Evolutionary conservation across 768 basidiomycete genomes (phyloP).

Genomic region (Rhizopogon sp.): DNA sequence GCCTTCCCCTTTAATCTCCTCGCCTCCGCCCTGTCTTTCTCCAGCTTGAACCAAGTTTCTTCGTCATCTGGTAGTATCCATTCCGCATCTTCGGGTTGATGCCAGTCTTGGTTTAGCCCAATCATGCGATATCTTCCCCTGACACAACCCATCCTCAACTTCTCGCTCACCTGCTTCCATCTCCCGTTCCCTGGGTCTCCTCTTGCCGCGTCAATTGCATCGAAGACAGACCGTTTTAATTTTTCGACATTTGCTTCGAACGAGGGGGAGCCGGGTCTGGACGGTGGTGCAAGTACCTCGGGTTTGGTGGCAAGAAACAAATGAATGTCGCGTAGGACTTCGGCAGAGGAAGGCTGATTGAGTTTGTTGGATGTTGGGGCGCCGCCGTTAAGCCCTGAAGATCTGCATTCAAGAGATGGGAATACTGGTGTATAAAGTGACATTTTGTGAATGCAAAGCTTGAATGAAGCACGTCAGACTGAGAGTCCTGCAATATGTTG

Average conservation of each 20-base stretch:
- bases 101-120: slow-evolving; percentile 16
- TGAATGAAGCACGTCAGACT: background rate
- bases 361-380: slow-evolving; percentile 1
- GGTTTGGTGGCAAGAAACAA: slow-evolving; percentile 26
- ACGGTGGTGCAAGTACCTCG: slow-evolving; percentile 30
- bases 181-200: slow-evolving; percentile 39
- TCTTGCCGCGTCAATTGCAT: slow-evolving; percentile 30
- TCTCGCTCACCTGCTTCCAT: slow-evolving; percentile 39
- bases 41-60: slow-evolving; percentile 44
- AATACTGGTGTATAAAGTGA: slow-evolving; percentile 32
- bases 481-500: background rate
- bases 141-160: slow-evolving; percentile 37
- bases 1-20: slow-evolving; percentile 14
- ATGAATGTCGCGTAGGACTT: slow-evolving; percentile 26
- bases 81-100: slow-evolving; percentile 19
- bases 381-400: slow-evolving; percentile 3
- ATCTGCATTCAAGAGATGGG: slow-evolving; percentile 12
- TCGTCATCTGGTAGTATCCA: slow-evolving; percentile 43
- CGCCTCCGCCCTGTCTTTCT: slow-evolving; percentile 24
- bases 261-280: slow-evolving; percentile 28
- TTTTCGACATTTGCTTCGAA: slow-evolving; percentile 23
- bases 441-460: slow-evolving; percentile 10
- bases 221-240: slow-evolving; percentile 28
- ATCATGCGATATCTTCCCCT: slow-evolving; percentile 28
- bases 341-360: slow-evolving; percentile 12